phyloP scores from a whole-genome alignment of 768 basidiomycete genomes.

The Macrolepiota fuliginosa region DNA sequence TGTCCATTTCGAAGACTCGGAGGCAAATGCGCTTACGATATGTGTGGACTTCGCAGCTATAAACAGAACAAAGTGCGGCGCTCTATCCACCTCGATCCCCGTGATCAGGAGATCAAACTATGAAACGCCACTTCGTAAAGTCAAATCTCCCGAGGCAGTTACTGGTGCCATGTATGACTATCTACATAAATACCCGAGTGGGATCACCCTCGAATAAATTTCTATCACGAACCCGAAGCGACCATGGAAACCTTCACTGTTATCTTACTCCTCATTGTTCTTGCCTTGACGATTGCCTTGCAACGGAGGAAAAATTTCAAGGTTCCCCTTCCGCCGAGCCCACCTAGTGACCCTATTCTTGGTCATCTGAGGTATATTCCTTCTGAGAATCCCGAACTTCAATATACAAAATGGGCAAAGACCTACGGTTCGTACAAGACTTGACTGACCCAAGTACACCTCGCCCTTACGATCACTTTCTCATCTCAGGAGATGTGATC shows the following conservation, averaged over 20 bases:
- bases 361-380: conserved; percentile 7
- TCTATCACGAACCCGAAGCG: neutral
- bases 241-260: neutral
- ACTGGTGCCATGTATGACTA: neutral
- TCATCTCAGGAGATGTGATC: neutral
- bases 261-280: neutral
- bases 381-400: neutral
- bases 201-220: neutral
- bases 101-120: neutral
- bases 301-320: neutral
- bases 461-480: neutral
- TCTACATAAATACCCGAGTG: neutral
- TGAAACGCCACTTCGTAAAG: too few relatives aligned
- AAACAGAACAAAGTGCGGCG: too few relatives aligned
- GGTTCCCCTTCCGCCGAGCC: conserved; percentile 2
- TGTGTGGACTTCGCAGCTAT: too few relatives aligned
- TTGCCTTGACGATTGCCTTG: neutral
- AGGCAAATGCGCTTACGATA: too few relatives aligned
- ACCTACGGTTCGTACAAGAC: neutral
- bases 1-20: too few relatives aligned
- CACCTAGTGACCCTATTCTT: neutral
- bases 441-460: neutral
- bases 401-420: conserved; percentile 5
- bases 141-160: too few relatives aligned
- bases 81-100: too few relatives aligned